Base-by-base conservation (phyloP, 192 early-diverging fungal species). In the Umbelopsis vinacea region DNA sequence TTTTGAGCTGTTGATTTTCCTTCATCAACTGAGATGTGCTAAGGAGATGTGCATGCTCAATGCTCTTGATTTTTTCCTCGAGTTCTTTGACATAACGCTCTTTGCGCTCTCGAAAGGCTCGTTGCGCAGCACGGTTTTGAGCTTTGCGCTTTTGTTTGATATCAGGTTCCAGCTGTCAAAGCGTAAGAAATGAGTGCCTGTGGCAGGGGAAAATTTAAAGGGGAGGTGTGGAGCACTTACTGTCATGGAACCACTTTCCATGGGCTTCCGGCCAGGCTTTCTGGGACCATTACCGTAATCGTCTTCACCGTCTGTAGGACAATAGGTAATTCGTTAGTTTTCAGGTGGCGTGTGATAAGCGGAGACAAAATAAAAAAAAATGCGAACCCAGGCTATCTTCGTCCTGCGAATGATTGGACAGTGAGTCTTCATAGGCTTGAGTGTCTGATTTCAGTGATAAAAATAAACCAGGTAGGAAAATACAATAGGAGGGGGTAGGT, bases 101-200 rank as follows among this genome's bases (percentile, higher is more conserved):
- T 71, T 92, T 93, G 67, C 95, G 89, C 73, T 96, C 93, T 52
- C 95, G 91, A 77, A 96, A 96, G 0, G 94, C 94, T 19, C 76
- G 53, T 53, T 81, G 79, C 2, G 79, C 75, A 47, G 71, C 72
- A n/a, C 79, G 57, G 52, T 81, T 81, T 53, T 81, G 79, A 12
- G 72, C 79, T 24, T 81, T 81, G 6, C 79, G 75, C 33, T 73
- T 71, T 54, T 68, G 46, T 46, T 76, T 48, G 8, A 67, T 60
- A 26, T 76, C 69, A 50, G 70, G 67, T 52, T 78, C 77, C 29
- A 70, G 63, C 57, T 63, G 33, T 10, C 15, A 63, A 37, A 43
- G 11, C 8, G 40, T 43, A 12, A 43, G 37, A 14, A 33, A 63
- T 37, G 11, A 19, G 26, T n/a, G 7, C 14, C 15, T 38, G 26